Evolutionary conservation across 148 eudicot genomes (phyloP).

Genomic region (Camellia lanceoleosa): DNA sequence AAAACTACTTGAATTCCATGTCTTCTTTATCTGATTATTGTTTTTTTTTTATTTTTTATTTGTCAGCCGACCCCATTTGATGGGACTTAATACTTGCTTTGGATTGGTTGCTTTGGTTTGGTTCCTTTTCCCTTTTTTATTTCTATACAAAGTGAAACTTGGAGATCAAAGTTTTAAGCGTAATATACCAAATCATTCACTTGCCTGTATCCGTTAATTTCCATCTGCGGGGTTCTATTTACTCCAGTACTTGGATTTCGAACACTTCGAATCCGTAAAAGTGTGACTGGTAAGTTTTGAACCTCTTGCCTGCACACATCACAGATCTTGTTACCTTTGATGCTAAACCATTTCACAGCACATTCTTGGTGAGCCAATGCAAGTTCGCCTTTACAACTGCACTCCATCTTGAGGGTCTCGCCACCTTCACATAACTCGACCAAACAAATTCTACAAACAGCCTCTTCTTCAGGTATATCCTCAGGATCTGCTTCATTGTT

Average conservation of each 20-base stretch:
- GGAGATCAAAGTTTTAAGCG: too few relatives aligned
- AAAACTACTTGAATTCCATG: not conserved
- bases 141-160: not conserved
- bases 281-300: conserved; percentile 81
- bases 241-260: conserved; percentile 33
- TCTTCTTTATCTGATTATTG: not conserved
- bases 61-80: too few relatives aligned
- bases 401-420: conserved; percentile 92
- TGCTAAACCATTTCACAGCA: conserved; percentile 91
- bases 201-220: conserved; percentile 64
- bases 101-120: not conserved
- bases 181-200: not conserved
- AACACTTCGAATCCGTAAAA: conserved; percentile 65
- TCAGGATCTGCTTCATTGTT: conserved; percentile 51
- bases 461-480: conserved; percentile 95
- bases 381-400: conserved; percentile 95
- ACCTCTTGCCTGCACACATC: conserved; percentile 92
- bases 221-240: conserved; percentile 31
- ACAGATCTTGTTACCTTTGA: conserved; percentile 85
- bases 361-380: conserved; percentile 91
- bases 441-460: conserved; percentile 89
- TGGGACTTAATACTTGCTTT: too few relatives aligned
- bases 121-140: not conserved
- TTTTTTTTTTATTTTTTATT: not conserved
- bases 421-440: conserved; percentile 86